Percentiles rank a stretch among this genome's conserved stretches.
Conservation (phyloP, 2,329 filamentous ascomycete species). For the Penicillium verrucosum region DNA sequence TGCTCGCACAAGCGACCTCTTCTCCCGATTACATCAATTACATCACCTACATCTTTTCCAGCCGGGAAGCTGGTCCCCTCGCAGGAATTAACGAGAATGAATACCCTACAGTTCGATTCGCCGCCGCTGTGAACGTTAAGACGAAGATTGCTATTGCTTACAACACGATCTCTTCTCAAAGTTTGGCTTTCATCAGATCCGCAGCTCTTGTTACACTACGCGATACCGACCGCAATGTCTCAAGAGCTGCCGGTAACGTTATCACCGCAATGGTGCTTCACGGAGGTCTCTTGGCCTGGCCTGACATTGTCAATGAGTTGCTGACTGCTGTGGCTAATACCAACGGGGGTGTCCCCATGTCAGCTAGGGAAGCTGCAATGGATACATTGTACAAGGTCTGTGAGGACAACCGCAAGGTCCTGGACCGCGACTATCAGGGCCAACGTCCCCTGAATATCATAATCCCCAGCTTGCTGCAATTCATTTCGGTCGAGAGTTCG, state of each 20-base stretch:
- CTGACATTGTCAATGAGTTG: conserved; percentile 80
- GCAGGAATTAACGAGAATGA: conserved; percentile 57
- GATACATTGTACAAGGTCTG: conserved; percentile 90
- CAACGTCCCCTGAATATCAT: conserved; percentile 84
- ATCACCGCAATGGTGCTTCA: conserved; percentile 86
- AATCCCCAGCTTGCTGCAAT: conserved; percentile 84
- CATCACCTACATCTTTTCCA: conserved; percentile 84
- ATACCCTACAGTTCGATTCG: conserved; percentile 75
- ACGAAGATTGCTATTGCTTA: conserved; percentile 79
- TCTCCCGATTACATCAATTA: conserved; percentile 98
- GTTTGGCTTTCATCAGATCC: conserved; percentile 73
- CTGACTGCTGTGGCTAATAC: conserved; percentile 73
- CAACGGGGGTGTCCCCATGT: conserved; percentile 61
- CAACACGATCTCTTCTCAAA: conserved; percentile 70
- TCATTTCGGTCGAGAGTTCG: conserved; percentile 70
- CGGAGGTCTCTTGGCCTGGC: conserved; percentile 86
- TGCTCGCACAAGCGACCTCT: conserved; percentile 83
- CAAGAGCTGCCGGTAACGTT: conserved; percentile 86
- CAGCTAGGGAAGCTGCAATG: conserved; percentile 91
- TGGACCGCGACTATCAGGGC: conserved; percentile 84
- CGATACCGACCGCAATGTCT: conserved; percentile 77
- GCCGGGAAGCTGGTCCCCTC: conserved; percentile 55
- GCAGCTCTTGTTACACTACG: conserved; percentile 75
- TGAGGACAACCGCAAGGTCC: conserved; percentile 84
- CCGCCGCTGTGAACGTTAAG: conserved; percentile 91